Base-by-base conservation (phyloP, 1,284 basidiomycete genomes). In the Volvariella surrecta region DNA sequence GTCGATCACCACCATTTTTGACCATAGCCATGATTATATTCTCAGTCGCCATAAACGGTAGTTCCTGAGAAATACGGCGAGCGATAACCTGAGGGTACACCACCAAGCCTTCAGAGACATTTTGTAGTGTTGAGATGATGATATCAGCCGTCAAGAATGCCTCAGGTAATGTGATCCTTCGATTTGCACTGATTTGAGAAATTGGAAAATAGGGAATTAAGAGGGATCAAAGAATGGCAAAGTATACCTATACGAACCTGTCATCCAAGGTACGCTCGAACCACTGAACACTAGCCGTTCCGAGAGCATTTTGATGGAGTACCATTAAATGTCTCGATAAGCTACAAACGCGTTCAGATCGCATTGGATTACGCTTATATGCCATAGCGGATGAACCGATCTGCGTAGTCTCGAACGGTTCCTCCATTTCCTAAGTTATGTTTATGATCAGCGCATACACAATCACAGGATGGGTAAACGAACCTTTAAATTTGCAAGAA, bases 11-110 rank as follows among this genome's bases (percentile, higher is more conserved):
- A 32, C 94, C 94, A 44, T 71, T 74, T 66, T 95, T 95, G 47
- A 99, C 96, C 49, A 99, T 84, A 9, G 93, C 93, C 96, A 99
- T 99, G 70, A 99, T 99, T 63, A 99, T 78, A 66, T 99, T 99
- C 66, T 97, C 93, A 2, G 93, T 94, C 2, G 90, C 89, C 96
- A 99, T 99, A 75, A 99, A 99, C 1, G 96, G 96, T 28, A 99
- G 74, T 66, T 99, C 96, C 62, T 96, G 90, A 16, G 81, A 66
- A 60, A 99, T 95, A 34, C 91, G 82, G 37, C 93, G 81, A 3
- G 74, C 85, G 55, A 99, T 99, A 52, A 99, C 95, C 58, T 83
- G 84, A 13, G 95, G 95, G 66, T 99, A 99, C 45, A 99, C 95
- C 21, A 99, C 94, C 17, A 99, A 75, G 1, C 95, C 96, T 66